Base-by-base conservation (phyloP, 1,284 basidiomycete genomes). In the Afroboletus lepidellus region DNA sequence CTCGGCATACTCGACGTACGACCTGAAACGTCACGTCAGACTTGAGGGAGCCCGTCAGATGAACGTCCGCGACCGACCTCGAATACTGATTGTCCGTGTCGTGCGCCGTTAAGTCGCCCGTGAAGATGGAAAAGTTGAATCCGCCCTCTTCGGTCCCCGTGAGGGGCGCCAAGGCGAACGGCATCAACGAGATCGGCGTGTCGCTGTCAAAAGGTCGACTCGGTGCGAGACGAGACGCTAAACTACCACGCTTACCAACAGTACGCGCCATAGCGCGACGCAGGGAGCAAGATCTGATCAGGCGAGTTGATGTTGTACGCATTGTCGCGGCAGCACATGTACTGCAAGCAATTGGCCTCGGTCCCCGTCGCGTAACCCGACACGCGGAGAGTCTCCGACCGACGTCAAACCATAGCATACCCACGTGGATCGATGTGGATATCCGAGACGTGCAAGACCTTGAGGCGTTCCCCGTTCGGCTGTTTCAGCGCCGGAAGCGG, bases 101-200 rank as follows among this genome's bases (percentile, higher is more conserved):
- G 60, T 89, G 87, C 11, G 85, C 79, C 18, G 88, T 86, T 52
- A 90, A 66, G 63, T 92, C 90, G 23, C 90, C 90, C 0, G 88
- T 92, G 62, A 83, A 90, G 13, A 92, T 47, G 0, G 79, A 81
- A 64, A 82, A 86, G 46, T 79, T 80, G 58, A 91, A 87, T 0
- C 83, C 80, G 16, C 69, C 74, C 8, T 75, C 72, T 9, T 76
- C 75, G 3, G 45, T 46, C 20, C 46, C 36, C 5, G 46, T 47
- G 36, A 47, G 29, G 11, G 21, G 11, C 5, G 84, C 86, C 34
- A 92, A 70, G 1, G 82, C 81, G 3, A 88, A 73, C 45, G 83
- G 64, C 16, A 74, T 76, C 21, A 92, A 74, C 16, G 83, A 72
- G 56, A 81, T 72, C 1, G 89, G 88, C 0, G 84, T 73, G 63